These are phyloP conservation scores for Luzula sylvatica DNA, from an alignment of 176 grass and related monocot species.

Conservation along the genomic window DNA sequence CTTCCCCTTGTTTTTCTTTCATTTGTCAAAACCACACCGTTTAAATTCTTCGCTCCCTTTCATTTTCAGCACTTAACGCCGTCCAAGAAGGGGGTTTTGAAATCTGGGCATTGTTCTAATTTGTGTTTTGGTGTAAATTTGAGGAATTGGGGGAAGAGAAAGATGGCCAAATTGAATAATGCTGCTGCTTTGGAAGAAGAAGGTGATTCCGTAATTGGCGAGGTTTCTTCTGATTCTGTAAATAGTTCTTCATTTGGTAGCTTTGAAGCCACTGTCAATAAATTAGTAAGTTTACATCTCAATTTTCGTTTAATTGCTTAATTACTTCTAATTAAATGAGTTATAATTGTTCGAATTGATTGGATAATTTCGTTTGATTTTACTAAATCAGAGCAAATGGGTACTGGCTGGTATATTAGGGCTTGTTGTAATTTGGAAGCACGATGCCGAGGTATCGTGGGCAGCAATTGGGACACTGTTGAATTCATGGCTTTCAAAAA, in stretches of 20 bases:
- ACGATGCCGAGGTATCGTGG: constrained; percentile 63
- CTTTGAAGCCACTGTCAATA: constrained; percentile 26
- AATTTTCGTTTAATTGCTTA: background rate
- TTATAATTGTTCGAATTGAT: background rate
- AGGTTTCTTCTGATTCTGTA: background rate
- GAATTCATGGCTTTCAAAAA: constrained; percentile 40
- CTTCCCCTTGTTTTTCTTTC: background rate
- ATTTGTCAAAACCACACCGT: background rate
- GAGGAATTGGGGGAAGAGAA: background rate
- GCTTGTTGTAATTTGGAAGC: constrained; percentile 53
- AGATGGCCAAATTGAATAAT: constrained; percentile 19
- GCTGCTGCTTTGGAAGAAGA: constrained; percentile 21
- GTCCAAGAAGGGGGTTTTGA: constrained; percentile 20
- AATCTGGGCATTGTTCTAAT: background rate
- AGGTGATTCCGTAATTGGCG: constrained; percentile 15
- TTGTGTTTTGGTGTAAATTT: background rate
- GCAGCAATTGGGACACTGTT: constrained; percentile 33
- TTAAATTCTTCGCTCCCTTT: background rate
- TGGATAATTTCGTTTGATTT: constrained; percentile 3
- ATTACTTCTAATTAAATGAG: background rate
- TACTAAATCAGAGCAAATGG: constrained; percentile 70
- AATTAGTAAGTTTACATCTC: constrained; percentile 5
- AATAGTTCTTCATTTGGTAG: background rate
- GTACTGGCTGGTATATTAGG: constrained; percentile 40
- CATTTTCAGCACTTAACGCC: background rate